Evolutionary conservation across 352 stramenopile species (phyloP), one percentile per base, ranked within the genome.

Genomic region (Aphanomyces stellatus): DNA sequence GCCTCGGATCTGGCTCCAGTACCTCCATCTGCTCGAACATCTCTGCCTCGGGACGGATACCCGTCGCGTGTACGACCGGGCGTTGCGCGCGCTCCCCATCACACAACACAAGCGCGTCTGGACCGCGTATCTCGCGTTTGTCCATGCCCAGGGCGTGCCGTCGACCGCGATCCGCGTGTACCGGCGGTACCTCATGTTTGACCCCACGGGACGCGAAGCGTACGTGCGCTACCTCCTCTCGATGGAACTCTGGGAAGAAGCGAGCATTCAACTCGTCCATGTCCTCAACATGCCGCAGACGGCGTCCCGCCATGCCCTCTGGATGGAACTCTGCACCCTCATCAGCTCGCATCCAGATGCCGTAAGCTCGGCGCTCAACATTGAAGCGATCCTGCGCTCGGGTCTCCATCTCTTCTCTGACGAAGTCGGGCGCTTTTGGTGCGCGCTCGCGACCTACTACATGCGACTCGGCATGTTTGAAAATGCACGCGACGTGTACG

Each of bases 101-200:
- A 99, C 95, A 37, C 97, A 99, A 77, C 97, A 99, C 79, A 80
- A 97, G 46, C 88, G 93, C 51, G 83, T 99, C 19, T 99, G 97
- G 98, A 77, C 76, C 42, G 75, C 87, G 33, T 98, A 98, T 62
- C 61, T 98, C 34, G 71, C 77, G 34, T 99, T 97, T 71, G 85
- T 96, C 46, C 84, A 93, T 69, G 74, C 79, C 13, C 74, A 86
- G 13, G 80, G 79, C 42, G 81, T 97, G 15, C 80, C 77, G 10
- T 76, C 79, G 62, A 96, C 89, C 2, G 88, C 88, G 3, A 79
- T 97, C 27, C 73, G 77, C 51, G 89, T 97, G 33, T 97, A 96
- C 71, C 75, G 76, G 24, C 74, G 91, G 13, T 97, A 96, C 71
- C 55, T 95, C 64, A 87, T 92, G 79, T 78, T 95, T 40, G 82